phyloP scores from a whole-genome alignment of 2,329 filamentous ascomycete species.

The Eurotiales sp. region DNA sequence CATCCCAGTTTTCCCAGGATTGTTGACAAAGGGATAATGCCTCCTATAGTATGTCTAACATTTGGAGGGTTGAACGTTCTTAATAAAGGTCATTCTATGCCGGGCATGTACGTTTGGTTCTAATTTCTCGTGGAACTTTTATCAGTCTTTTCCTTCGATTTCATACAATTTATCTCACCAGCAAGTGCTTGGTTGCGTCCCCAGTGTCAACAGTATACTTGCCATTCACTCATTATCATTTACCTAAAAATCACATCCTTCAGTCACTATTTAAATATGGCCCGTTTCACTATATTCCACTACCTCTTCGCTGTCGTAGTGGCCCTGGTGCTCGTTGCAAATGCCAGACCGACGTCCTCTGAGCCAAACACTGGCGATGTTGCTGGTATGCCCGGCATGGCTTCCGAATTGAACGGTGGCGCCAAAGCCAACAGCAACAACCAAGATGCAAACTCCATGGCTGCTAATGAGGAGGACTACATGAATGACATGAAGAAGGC shows the following conservation, averaged over 20 bases:
- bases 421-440: background rate
- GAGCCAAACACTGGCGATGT: slow-evolving; percentile 8
- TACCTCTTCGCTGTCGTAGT: slow-evolving; percentile 28
- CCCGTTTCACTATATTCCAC: slow-evolving; percentile 25
- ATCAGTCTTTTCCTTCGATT: background rate
- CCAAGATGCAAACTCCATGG: background rate
- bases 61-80: background rate
- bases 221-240: slow-evolving; percentile 5
- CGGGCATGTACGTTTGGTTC: background rate
- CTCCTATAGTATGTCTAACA: no score
- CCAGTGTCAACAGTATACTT: background rate
- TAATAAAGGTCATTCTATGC: background rate
- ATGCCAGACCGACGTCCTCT: slow-evolving; percentile 24
- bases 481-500: slow-evolving; percentile 11
- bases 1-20: background rate
- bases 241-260: background rate
- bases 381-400: slow-evolving; percentile 12
- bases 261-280: slow-evolving; percentile 22
- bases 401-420: background rate
- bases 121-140: no score
- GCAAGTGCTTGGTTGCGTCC: background rate
- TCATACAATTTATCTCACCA: background rate
- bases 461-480: slow-evolving; percentile 1
- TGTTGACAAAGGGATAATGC: background rate
- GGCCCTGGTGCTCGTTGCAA: slow-evolving; percentile 26